These are phyloP conservation scores for Circinella umbellata DNA, from an alignment of 371 early-diverging fungal species.

Conservation along the genomic window DNA sequence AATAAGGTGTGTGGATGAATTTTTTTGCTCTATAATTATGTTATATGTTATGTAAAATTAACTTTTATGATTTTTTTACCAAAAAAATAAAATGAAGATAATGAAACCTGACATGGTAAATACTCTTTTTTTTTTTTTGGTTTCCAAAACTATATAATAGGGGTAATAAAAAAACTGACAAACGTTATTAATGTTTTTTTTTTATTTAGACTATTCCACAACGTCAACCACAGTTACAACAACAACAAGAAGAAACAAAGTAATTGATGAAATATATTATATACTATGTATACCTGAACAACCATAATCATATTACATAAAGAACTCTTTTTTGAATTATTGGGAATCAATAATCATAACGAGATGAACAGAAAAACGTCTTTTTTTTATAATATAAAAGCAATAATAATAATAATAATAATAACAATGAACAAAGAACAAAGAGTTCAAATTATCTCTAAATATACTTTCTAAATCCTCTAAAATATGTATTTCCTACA, in stretches of 20 bases:
- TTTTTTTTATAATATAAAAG: too few species aligned
- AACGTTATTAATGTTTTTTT: neutral
- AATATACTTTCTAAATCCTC: slow-evolving; percentile 14
- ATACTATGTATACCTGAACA: neutral
- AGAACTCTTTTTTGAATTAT: neutral
- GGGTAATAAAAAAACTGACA: neutral
- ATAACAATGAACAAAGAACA: too few species aligned
- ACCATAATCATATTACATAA: neutral
- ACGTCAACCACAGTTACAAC: neutral
- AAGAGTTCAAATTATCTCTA: neutral
- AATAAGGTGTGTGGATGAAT: slow-evolving; percentile 36
- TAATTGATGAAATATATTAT: neutral
- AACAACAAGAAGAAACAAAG: neutral
- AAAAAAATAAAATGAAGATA: slow-evolving; percentile 5
- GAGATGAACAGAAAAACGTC: too few species aligned
- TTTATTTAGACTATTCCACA: slow-evolving; percentile 1
- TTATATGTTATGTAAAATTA: neutral
- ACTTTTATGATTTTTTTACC: neutral
- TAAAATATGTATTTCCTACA: slow-evolving; percentile 56
- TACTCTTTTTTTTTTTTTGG: too few species aligned
- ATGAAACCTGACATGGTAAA: slow-evolving; percentile 25
- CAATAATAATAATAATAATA: too few species aligned
- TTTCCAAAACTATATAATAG: neutral
- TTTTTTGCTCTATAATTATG: too few species aligned
- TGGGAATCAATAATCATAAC: too few species aligned